Evolutionary conservation across 805 yeast species (phyloP), one percentile per base, ranked within the genome.

Genomic region (Ogataea dorogensis): DNA sequence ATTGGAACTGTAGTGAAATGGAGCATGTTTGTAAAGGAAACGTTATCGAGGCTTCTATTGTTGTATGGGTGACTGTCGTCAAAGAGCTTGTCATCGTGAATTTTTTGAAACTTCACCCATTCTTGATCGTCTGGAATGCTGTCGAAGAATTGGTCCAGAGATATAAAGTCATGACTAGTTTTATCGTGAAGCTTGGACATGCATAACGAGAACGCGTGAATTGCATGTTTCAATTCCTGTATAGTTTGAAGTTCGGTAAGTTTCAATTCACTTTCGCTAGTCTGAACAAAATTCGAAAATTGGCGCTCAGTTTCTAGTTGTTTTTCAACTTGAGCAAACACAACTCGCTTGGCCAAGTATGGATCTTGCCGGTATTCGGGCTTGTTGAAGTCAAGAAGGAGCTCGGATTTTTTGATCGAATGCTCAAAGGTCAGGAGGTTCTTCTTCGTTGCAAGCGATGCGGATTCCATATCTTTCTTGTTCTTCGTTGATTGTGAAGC

Each of bases 251-350:
- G 33, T 50, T 74, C 80, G 23, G 67, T 51, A 4, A 67, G 51
- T 42, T 56, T 56, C 31, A 71, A 54, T 23, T 63, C 57, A 33
- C 52, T 49, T 58, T 74, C 78, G 33, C 62, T 57, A 32, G 60
- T 54, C 30, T 63, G 54, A 17, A 75, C 56, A 24, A 70, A 68
- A 38, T 70, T 75, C 15, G 68, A 55, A 42, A 69, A 71, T 16
- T 49, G 45, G 49, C 73, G 71, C 50, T 75, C 79, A 45, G 64
- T 64, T 25, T 53, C 53, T 18, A 74, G 46, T 53, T 74, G 79
- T 18, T 48, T 54, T 9, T 59, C 61, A 4, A 73, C 67, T 29
- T 62, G 54, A 28, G 54, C 49, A 17, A 62, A 38, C 3, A 68
- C 56, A 3, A 42, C 28, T 34, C 77, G 65, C 47, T 66, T 65